Evolutionary conservation across 306 rosid genomes (phyloP).

Genomic region (Nissolia schottii): DNA sequence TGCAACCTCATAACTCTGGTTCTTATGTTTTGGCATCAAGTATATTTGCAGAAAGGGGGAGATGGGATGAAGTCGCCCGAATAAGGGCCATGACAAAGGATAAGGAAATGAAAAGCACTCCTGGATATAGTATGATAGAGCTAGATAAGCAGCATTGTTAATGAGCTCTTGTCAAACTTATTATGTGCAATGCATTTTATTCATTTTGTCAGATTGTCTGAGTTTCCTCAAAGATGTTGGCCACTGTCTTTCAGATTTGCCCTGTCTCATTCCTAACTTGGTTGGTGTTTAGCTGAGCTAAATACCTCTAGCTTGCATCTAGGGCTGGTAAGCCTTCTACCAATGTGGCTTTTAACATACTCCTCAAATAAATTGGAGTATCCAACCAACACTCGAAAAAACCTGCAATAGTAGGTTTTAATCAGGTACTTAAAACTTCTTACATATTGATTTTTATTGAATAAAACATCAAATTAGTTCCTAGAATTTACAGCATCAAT

Average conservation of each 20-base stretch:
- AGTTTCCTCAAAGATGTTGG: background rate
- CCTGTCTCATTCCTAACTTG: background rate
- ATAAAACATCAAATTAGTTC: too few relatives aligned
- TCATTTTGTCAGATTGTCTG: background rate
- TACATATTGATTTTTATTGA: too few relatives aligned
- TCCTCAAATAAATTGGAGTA: too few relatives aligned
- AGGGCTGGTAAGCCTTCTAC: background rate
- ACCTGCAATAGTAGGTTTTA: too few relatives aligned
- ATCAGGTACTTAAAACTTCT: too few relatives aligned
- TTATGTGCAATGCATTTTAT: background rate
- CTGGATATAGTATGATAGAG: slow-evolving; percentile 44
- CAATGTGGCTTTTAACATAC: too few relatives aligned
- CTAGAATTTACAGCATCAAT: too few relatives aligned
- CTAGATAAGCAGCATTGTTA: slow-evolving; percentile 5
- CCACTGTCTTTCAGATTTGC: background rate
- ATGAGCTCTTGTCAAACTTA: background rate
- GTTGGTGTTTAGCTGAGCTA: too few relatives aligned
- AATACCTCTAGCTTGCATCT: background rate
- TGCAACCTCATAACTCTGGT: slow-evolving; percentile 29
- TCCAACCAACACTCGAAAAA: too few relatives aligned
- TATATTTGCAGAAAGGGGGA: slow-evolving; percentile 40
- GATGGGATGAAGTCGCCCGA: slow-evolving; percentile 45
- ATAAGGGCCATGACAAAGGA: slow-evolving; percentile 30
- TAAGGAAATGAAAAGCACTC: slow-evolving; percentile 25
- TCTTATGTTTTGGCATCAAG: slow-evolving; percentile 33